Conservation (phyloP, 345 rosid genomes). For the Anacardium occidentale region DNA sequence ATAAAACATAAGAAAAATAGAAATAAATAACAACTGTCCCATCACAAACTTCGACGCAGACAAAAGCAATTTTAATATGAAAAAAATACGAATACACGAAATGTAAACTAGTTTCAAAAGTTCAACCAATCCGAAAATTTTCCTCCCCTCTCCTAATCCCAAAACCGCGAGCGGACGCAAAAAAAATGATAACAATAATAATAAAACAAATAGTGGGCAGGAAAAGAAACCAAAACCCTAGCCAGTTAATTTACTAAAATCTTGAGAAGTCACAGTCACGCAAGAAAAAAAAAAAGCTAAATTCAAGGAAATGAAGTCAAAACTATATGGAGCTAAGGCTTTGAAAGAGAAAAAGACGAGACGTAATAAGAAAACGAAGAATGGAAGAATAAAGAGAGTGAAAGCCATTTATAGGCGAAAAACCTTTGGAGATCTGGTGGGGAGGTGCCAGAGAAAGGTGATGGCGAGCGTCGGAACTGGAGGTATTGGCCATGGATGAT, state of each 20-base stretch:
- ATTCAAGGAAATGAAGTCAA: slow-evolving; percentile 2
- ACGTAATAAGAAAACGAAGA: slow-evolving; percentile 2
- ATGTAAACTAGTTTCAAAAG: background rate
- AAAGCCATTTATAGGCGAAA: background rate
- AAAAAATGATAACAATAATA: background rate
- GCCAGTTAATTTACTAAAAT: background rate
- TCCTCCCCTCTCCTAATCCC: background rate
- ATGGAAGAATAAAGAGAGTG: background rate
- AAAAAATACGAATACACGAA: background rate
- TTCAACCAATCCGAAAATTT: background rate
- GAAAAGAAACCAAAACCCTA: slow-evolving; percentile 12
- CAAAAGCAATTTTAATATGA: background rate
- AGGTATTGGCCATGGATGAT: slow-evolving; percentile 67
- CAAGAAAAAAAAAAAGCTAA: background rate
- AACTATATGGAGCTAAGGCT: slow-evolving; percentile 25
- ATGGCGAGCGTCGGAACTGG: slow-evolving; percentile 51
- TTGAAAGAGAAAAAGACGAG: background rate
- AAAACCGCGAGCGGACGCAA: background rate
- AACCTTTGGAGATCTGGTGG: slow-evolving; percentile 83
- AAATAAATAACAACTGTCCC: background rate
- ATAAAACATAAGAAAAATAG: background rate
- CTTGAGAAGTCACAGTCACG: background rate
- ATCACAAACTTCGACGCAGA: background rate
- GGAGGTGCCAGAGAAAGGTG: slow-evolving; percentile 60
- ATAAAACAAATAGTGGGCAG: background rate